phyloP scores from a whole-genome alignment of 2,329 filamentous ascomycete genomes.

The Cladosporium oxysporum region DNA sequence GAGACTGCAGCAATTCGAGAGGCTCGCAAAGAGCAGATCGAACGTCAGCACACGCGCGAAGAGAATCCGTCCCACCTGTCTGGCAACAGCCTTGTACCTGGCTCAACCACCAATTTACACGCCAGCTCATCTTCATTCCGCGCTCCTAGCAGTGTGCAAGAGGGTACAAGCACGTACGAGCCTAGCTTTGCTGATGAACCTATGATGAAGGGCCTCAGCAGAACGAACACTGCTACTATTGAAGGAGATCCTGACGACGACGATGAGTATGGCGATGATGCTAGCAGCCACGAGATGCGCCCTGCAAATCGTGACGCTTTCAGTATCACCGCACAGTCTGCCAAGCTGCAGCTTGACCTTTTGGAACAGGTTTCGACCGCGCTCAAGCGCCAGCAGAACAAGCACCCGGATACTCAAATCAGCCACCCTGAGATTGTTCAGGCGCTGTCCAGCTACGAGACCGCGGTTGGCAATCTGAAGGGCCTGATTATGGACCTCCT shows the following conservation, averaged over 20 bases:
- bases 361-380: constrained; percentile 84
- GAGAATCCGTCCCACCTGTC: constrained; percentile 27
- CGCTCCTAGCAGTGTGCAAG: constrained; percentile 47
- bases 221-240: constrained; percentile 48
- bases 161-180: constrained; percentile 62
- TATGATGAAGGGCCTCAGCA: constrained; percentile 50
- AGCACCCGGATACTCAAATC: constrained; percentile 70
- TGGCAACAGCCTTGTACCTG: constrained; percentile 35
- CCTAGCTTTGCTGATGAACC: constrained; percentile 59
- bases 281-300: constrained; percentile 71
- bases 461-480: constrained; percentile 83
- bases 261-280: constrained; percentile 79
- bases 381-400: constrained; percentile 68
- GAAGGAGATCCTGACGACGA: constrained; percentile 65
- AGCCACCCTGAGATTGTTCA: constrained; percentile 74
- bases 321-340: constrained; percentile 95
- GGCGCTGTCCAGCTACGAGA: constrained; percentile 82
- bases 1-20: constrained; percentile 75
- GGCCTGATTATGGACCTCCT: constrained; percentile 81
- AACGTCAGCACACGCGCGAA: constrained; percentile 44
- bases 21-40: constrained; percentile 74
- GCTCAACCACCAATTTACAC: constrained; percentile 52
- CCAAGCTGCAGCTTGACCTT: constrained; percentile 87
- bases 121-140: constrained; percentile 41
- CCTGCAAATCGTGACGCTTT: constrained; percentile 87